Conservation (phyloP, 148 eudicot genomes). For the Arctostaphylos glauca region DNA sequence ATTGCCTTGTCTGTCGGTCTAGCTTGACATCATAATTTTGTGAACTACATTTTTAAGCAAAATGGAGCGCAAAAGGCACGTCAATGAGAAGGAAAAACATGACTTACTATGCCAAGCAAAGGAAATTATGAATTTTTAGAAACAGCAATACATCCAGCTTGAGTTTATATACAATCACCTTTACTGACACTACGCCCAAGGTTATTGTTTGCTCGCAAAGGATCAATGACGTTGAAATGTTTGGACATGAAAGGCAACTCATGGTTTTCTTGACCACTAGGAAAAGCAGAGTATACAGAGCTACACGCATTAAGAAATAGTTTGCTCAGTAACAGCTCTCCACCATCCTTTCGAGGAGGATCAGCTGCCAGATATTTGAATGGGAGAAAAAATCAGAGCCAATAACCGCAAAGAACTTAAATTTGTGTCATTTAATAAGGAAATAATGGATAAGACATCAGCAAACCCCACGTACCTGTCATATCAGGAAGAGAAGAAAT, state of each 20-base stretch:
- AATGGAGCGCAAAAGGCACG: slow-evolving; percentile 3
- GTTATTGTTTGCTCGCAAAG: slow-evolving; percentile 56
- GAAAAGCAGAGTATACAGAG: slow-evolving; percentile 38
- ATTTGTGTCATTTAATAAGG: background rate
- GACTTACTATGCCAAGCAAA: background rate
- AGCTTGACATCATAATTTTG: background rate
- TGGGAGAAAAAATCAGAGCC: slow-evolving; percentile 7
- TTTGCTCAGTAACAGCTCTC: slow-evolving; percentile 45
- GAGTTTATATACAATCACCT: slow-evolving; percentile 31
- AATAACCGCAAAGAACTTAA: background rate
- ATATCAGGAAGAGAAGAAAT: slow-evolving; percentile 77
- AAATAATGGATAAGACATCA: slow-evolving; percentile 3
- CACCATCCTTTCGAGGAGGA: slow-evolving; percentile 53
- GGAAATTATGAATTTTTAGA: background rate
- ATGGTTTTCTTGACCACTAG: slow-evolving; percentile 38
- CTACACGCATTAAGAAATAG: slow-evolving; percentile 50
- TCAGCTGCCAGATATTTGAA: slow-evolving; percentile 37
- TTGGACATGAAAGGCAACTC: slow-evolving; percentile 45
- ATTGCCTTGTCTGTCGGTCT: background rate
- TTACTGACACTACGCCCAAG: slow-evolving; percentile 74
- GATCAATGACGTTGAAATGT: slow-evolving; percentile 57
- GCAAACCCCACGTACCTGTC: slow-evolving; percentile 37
- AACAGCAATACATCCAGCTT: slow-evolving; percentile 4
- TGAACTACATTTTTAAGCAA: background rate
- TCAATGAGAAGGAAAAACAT: background rate